These are phyloP conservation scores for Russula emetica DNA, from an alignment of 768 basidiomycete genomes.

Conservation along the genomic window DNA sequence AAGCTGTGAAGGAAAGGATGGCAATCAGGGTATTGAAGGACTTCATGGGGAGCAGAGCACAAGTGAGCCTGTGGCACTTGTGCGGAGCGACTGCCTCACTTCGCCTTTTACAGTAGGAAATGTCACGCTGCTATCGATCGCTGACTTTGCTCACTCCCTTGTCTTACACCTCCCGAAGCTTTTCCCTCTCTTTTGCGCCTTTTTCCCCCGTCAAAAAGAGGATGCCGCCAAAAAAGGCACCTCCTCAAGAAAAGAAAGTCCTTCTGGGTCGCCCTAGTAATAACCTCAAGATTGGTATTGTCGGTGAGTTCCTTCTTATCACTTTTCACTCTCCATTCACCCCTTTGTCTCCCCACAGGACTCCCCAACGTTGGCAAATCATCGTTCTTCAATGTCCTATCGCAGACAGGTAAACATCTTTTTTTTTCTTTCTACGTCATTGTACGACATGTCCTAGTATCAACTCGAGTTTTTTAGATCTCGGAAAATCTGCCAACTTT, in stretches of 20 bases:
- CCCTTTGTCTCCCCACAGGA: slow-evolving; percentile 42
- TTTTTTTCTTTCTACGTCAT: slow-evolving; percentile 19
- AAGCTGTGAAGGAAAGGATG: slow-evolving; percentile 28
- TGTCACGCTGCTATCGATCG: slow-evolving; percentile 28
- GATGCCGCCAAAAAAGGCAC: slow-evolving; percentile 91
- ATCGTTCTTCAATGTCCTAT: slow-evolving; percentile 97
- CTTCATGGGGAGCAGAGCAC: slow-evolving; percentile 11
- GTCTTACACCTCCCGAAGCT: slow-evolving; percentile 26
- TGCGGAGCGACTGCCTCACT: neutral
- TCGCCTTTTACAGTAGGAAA: slow-evolving; percentile 18
- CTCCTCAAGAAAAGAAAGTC: slow-evolving; percentile 71
- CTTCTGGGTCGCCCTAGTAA: slow-evolving; percentile 90
- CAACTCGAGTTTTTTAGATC: slow-evolving; percentile 45
- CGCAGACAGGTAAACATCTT: slow-evolving; percentile 67
- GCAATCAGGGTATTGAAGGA: slow-evolving; percentile 18
- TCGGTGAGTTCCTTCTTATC: slow-evolving; percentile 61
- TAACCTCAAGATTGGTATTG: slow-evolving; percentile 98
- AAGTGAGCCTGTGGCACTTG: too few relatives aligned
- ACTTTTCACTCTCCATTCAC: neutral
- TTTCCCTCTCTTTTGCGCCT: slow-evolving; percentile 39
- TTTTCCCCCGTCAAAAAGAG: slow-evolving; percentile 48
- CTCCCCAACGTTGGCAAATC: slow-evolving; percentile 98
- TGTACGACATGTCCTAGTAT: slow-evolving; percentile 3
- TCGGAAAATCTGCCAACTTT: slow-evolving; percentile 95
- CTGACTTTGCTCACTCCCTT: neutral